These are phyloP conservation scores for Trametes cubensis DNA, from an alignment of 768 basidiomycete genomes.

Conservation along the genomic window DNA sequence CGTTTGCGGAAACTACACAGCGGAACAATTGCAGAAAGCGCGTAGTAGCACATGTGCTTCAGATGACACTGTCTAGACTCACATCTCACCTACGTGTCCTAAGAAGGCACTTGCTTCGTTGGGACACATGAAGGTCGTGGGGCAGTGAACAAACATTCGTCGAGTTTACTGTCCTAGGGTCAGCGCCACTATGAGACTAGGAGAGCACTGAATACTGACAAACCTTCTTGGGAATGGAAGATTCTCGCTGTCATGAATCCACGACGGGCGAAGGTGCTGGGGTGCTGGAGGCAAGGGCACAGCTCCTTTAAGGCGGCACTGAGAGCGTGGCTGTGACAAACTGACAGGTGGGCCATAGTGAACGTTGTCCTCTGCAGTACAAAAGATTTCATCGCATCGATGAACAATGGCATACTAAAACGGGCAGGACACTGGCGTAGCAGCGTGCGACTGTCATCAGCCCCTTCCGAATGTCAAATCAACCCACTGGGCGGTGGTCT, in stretches of 20 bases:
- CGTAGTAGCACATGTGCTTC: background rate
- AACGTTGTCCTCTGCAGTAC: no score
- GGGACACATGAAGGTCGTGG: no score
- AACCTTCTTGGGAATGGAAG: slow-evolving; percentile 15
- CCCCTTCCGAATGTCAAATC: no score
- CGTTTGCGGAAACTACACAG: no score
- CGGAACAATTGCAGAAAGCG: background rate
- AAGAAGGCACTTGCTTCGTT: no score
- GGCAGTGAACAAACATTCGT: no score
- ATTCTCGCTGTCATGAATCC: background rate
- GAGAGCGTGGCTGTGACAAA: slow-evolving; percentile 17
- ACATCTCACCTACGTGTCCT: background rate
- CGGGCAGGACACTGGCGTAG: background rate
- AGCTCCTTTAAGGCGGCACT: background rate
- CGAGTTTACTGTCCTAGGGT: background rate
- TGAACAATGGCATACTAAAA: background rate
- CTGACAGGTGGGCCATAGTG: no score
- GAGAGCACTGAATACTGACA: background rate
- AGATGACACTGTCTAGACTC: background rate
- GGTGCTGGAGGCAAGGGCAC: background rate
- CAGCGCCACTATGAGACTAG: background rate
- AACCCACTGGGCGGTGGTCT: background rate
- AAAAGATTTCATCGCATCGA: background rate
- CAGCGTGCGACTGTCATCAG: no score
- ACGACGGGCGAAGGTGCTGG: background rate